Evolutionary conservation across 2,329 filamentous ascomycete genomes (phyloP).

Genomic region (Hortaea werneckii): DNA sequence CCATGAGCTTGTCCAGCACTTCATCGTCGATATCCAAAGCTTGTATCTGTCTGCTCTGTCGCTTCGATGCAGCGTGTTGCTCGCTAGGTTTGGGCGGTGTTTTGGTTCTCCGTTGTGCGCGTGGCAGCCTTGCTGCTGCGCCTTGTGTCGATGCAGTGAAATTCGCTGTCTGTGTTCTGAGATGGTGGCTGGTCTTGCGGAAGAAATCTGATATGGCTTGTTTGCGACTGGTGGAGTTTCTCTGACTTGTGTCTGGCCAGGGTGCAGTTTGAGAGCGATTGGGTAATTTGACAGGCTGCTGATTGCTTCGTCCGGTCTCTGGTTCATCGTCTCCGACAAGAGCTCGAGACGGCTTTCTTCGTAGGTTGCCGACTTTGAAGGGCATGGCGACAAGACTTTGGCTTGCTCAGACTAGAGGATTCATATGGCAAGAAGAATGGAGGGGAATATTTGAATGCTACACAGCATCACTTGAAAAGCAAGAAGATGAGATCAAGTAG

Average conservation of each 20-base stretch:
- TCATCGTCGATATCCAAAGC: conserved; percentile 15
- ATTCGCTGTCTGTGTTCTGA: conserved; percentile 1
- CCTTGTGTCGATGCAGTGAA: too few relatives aligned
- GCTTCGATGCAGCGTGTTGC: conserved; percentile 4
- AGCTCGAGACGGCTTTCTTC: conserved; percentile 4
- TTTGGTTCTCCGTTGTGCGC: neutral
- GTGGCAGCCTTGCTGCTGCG: neutral
- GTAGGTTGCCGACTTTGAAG: conserved; percentile 5
- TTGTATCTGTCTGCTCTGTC: conserved; percentile 5
- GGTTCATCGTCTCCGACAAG: too few relatives aligned
- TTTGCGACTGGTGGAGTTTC: neutral
- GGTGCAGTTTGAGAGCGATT: neutral
- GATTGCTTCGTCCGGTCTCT: too few relatives aligned
- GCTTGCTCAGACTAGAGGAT: too few relatives aligned
- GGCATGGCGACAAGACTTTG: too few relatives aligned
- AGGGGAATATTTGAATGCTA: too few relatives aligned
- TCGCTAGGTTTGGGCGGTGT: neutral
- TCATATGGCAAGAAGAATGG: too few relatives aligned
- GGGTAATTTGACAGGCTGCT: too few relatives aligned
- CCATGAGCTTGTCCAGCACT: conserved; percentile 14
- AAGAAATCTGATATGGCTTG: conserved; percentile 10
- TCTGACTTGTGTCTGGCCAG: neutral
- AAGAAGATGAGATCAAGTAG: too few relatives aligned
- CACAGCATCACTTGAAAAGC: too few relatives aligned
- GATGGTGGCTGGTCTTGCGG: conserved; percentile 1